Evolutionary conservation across 2,329 filamentous ascomycete species (phyloP), one percentile per base, ranked within the genome.

Genomic region (Fusarium verrucosum): DNA sequence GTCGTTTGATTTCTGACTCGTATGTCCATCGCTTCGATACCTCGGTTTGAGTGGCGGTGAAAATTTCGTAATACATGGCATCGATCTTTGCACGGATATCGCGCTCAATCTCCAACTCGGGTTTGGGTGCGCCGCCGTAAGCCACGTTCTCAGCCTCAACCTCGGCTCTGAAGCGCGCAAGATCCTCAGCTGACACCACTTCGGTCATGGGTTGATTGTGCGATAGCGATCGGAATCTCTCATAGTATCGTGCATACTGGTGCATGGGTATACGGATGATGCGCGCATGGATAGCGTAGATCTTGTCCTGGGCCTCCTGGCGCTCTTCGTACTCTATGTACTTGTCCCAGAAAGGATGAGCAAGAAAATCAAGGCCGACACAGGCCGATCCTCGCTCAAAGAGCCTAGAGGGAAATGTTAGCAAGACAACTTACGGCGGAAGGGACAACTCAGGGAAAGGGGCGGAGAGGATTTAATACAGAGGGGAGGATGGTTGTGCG

Each of bases 341-440:
- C 79, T 97, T 98, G 78, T 99, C 95, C 95, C 95, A 99, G 80
- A 99, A 97, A 2, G 93, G 93, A 75, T 97, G 93, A 3, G 94
- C 90, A 26, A 97, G 84, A 74, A 97, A 99, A 78, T 99, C 95
- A 17, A 98, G 85, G 16, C 95, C 95, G 36, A 97, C 93, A 71
- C 87, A 89, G 26, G 85, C 85, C 25, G 92, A 91, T 63, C 91
- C 95, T 68, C 95, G 91, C 76, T 99, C 94, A 74, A 98, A 98
- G 10, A 98, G 85, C 70, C 95, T 99, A 75, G 36, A 44, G n/a
- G 13, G 16, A n/a, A 20, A 45, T 41, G 72, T 78, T 68, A 78
- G 76, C 59, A 51, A 42, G 25, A 47, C 41, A 45, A 40, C 53
- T 58, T 63, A 57, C 32, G 17, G 57, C 59, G 55, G 58, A 58